Evolutionary conservation across 1,284 basidiomycete genomes (phyloP), one percentile per base, ranked within the genome.

Genomic region (Austroboletus novae-zelandiae): DNA sequence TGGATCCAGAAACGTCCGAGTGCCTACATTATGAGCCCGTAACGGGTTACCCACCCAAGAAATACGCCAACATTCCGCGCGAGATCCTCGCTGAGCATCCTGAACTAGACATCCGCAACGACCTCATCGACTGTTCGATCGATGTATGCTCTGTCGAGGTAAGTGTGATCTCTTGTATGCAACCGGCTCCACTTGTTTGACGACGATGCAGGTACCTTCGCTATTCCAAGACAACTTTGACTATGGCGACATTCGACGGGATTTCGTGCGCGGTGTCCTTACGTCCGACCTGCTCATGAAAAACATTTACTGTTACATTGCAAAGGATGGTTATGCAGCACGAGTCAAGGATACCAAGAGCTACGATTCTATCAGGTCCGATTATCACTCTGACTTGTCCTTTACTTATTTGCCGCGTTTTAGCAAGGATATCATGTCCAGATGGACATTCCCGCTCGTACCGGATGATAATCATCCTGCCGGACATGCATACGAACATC

Each of bases 171-270:
- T 25, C 25, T 25, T 6, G 25, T 25, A 25, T 37, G 39, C 36
- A 30, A 15, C 35, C 46, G 34, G 48, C 30, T 34, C 23, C 41
- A 34, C 14, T 32, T 43, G 20, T 37, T 36, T 47, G n/a, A 27
- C 32, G 10, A 8, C 10, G 31, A 14, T 18, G 4, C 60, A 93
- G 91, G 89, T 98, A 18, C 94, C 94, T 0, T 96, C 95, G 0
- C 72, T 98, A 5, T 99, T 98, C 73, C 95, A 97, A 61, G 97
- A 99, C 71, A 99, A 99, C 72, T 99, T 99, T 67, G 97, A 99
- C 72, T 99, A 97, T 66, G 86, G 89, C 43, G 90, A 94, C 68
- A 80, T 98, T 55, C 83, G 94, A 50, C 77, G 84, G 57, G 94
- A 99, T 71, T 98, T 99, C 65, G 90, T 99, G 23, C 91, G 94